A percentile compares a stretch with the other conserved stretches of the same genome.
These are phyloP conservation scores for Coniochaeta sp. DNA, from an alignment of 2,329 filamentous ascomycete genomes.

Conservation along the genomic window DNA sequence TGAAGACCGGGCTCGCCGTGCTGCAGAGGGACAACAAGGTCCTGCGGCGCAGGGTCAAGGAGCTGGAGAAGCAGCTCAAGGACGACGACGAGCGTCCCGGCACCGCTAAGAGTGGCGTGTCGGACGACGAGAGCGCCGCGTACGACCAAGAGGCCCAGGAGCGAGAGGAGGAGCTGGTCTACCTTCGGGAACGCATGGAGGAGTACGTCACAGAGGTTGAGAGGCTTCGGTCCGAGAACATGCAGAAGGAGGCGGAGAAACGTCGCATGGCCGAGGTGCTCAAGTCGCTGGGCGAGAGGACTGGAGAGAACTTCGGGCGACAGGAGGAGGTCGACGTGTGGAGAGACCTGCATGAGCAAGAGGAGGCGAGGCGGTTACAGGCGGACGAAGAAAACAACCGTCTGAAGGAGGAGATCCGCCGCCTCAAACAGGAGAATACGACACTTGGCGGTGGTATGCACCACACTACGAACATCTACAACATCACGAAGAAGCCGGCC, in stretches of 20 bases:
- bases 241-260: slow-evolving; percentile 78
- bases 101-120: slow-evolving; percentile 48
- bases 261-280: slow-evolving; percentile 78
- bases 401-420: slow-evolving; percentile 76
- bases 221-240: slow-evolving; percentile 66
- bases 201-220: slow-evolving; percentile 80
- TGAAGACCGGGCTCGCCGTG: slow-evolving; percentile 83
- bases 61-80: slow-evolving; percentile 73
- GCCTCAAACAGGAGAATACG: slow-evolving; percentile 54
- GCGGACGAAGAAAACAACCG: slow-evolving; percentile 81
- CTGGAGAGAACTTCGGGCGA: slow-evolving; percentile 38
- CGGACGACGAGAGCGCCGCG: slow-evolving; percentile 50
- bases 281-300: slow-evolving; percentile 33
- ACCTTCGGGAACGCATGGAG: slow-evolving; percentile 77
- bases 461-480: slow-evolving; percentile 60
- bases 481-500: slow-evolving; percentile 49
- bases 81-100: slow-evolving; percentile 56
- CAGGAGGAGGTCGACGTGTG: slow-evolving; percentile 74
- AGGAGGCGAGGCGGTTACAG: slow-evolving; percentile 82
- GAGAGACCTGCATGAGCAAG: slow-evolving; percentile 90
- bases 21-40: slow-evolving; percentile 86
- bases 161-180: slow-evolving; percentile 78
- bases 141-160: slow-evolving; percentile 56
- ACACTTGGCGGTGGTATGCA: slow-evolving; percentile 29
- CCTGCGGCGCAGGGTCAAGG: slow-evolving; percentile 71